phyloP scores from a whole-genome alignment of 805 yeast genomes.

The Pichia scutulata region DNA sequence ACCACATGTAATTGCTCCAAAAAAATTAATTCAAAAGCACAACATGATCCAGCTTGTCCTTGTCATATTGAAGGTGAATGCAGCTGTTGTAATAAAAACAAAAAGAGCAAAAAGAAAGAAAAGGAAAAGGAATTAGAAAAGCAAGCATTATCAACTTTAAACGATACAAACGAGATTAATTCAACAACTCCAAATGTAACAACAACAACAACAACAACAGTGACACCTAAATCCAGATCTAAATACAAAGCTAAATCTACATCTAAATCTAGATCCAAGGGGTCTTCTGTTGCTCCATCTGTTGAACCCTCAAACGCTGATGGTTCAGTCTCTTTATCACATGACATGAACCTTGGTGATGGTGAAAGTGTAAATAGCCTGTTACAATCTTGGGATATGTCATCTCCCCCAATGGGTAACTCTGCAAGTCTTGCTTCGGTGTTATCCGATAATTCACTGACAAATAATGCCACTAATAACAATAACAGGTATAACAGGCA shows the following conservation, averaged over 20 bases:
- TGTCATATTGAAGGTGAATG: conserved; percentile 28
- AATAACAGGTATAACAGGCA: conserved; percentile 18
- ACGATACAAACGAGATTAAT: neutral
- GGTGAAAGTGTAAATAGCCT: conserved; percentile 12
- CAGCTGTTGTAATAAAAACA: conserved; percentile 25
- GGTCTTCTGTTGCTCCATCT: neutral
- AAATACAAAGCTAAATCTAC: too few relatives aligned
- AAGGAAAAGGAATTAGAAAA: conserved; percentile 6
- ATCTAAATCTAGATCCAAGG: too few relatives aligned
- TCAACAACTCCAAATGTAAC: neutral
- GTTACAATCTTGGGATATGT: conserved; percentile 26
- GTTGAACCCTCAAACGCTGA: neutral
- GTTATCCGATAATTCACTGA: conserved; percentile 12
- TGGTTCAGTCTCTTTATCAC: neutral
- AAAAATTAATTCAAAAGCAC: conserved; percentile 27
- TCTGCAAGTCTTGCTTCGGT: conserved; percentile 21
- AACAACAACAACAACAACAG: neutral
- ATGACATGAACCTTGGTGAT: neutral
- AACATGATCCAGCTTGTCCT: conserved; percentile 25
- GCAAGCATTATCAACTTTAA: neutral
- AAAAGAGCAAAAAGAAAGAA: conserved; percentile 12
- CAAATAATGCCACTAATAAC: neutral
- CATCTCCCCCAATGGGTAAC: conserved; percentile 18
- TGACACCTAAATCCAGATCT: too few relatives aligned
- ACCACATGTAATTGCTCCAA: conserved; percentile 65